Evolutionary conservation across 331 rosid species (phyloP).

Genomic region (Pyracantha coccinea): DNA sequence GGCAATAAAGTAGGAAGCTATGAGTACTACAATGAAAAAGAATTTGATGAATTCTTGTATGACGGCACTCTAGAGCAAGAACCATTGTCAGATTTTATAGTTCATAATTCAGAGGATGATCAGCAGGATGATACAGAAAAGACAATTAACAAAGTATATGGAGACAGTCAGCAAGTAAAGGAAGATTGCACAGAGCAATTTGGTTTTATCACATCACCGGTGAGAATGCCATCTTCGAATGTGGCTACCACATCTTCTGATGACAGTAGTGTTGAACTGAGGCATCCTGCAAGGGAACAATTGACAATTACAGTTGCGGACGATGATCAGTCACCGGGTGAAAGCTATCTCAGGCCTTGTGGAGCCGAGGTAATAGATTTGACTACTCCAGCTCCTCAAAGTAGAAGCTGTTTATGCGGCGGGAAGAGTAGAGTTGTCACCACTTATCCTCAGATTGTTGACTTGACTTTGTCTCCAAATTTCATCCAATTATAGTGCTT

Average conservation of each 20-base stretch:
- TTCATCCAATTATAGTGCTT: slow-evolving; percentile 46
- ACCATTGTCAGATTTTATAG: slow-evolving; percentile 10
- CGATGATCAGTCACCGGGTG: slow-evolving; percentile 5
- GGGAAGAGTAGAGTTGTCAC: slow-evolving; percentile 47
- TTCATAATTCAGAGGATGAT: slow-evolving; percentile 19
- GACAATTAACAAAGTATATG: background rate
- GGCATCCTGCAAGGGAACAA: slow-evolving; percentile 20
- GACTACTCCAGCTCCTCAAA: slow-evolving; percentile 66
- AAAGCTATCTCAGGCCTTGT: slow-evolving; percentile 12
- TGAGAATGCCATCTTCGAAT: slow-evolving; percentile 11
- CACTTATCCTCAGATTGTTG: slow-evolving; percentile 37
- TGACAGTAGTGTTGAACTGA: slow-evolving; percentile 11
- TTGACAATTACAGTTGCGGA: slow-evolving; percentile 6
- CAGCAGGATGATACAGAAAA: background rate
- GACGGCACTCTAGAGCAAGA: slow-evolving; percentile 17
- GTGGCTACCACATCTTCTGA: background rate
- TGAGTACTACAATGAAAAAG: slow-evolving; percentile 20
- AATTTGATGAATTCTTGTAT: slow-evolving; percentile 11
- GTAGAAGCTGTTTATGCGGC: slow-evolving; percentile 34
- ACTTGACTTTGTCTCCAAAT: slow-evolving; percentile 64
- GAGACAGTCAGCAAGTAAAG: slow-evolving; percentile 11
- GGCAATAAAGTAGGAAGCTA: slow-evolving; percentile 9
- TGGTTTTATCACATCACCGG: slow-evolving; percentile 11
- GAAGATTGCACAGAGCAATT: slow-evolving; percentile 21
- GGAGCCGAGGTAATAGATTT: slow-evolving; percentile 66